Evolutionary conservation across 805 yeast species (phyloP).

Genomic region (Candida boidinii): DNA sequence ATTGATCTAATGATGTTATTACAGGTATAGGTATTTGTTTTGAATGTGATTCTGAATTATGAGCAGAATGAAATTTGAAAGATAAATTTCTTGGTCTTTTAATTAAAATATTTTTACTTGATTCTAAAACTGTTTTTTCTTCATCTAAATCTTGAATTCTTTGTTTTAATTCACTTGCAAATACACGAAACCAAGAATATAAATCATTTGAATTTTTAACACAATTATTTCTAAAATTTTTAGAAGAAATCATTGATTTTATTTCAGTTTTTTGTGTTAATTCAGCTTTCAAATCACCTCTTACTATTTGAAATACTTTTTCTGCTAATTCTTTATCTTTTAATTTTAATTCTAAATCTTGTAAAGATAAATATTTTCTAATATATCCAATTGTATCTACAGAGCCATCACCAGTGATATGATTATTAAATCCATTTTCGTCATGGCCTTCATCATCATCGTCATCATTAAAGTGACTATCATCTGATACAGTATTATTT

Average conservation of each 20-base stretch:
- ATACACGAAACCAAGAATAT: conserved; percentile 72
- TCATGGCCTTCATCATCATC: conserved; percentile 7
- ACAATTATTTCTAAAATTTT: conserved; percentile 57
- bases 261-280: conserved; percentile 51
- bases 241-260: conserved; percentile 84
- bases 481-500: too few species aligned
- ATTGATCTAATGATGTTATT: conserved; percentile 27
- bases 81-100: conserved; percentile 50
- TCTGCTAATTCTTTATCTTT: conserved; percentile 39
- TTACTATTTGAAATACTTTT: conserved; percentile 49
- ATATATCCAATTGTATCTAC: conserved; percentile 40
- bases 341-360: conserved; percentile 24
- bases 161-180: conserved; percentile 67
- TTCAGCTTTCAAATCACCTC: conserved; percentile 54
- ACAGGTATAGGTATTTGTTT: conserved; percentile 33
- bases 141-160: conserved; percentile 69
- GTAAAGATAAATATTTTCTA: conserved; percentile 35
- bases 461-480: neutral
- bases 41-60: conserved; percentile 23
- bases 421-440: neutral
- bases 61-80: conserved; percentile 25
- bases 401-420: neutral
- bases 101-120: conserved; percentile 14
- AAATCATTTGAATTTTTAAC: conserved; percentile 50
- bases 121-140: conserved; percentile 29